Evolutionary conservation across 495 filamentous ascomycete species (phyloP).

Genomic region (Schizothecium vesticola): DNA sequence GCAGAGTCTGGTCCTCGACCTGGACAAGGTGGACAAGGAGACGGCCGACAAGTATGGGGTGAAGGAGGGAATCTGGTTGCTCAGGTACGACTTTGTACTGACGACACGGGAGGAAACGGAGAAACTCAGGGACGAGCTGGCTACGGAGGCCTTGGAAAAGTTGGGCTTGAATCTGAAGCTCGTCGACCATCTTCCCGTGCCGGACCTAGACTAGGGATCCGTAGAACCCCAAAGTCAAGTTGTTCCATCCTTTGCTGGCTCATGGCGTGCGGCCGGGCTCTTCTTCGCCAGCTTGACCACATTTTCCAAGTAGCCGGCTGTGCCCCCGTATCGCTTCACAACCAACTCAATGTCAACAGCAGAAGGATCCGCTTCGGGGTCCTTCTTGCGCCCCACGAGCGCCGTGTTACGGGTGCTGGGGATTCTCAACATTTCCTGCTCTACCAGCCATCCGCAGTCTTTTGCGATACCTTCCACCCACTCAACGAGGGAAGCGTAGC

Average conservation of each 20-base stretch:
- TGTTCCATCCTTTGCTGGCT: slow-evolving; percentile 29
- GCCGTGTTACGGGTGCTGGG: slow-evolving; percentile 85
- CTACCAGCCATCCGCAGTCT: slow-evolving; percentile 68
- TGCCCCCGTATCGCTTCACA: slow-evolving; percentile 48
- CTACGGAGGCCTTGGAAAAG: slow-evolving; percentile 63
- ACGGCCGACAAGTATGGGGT: slow-evolving; percentile 59
- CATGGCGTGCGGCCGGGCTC: slow-evolving; percentile 10
- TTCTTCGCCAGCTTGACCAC: slow-evolving; percentile 45
- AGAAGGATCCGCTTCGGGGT: slow-evolving; percentile 12
- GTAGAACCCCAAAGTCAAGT: background rate
- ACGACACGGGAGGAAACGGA: slow-evolving; percentile 63
- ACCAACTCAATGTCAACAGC: slow-evolving; percentile 34
- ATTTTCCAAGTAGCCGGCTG: slow-evolving; percentile 49
- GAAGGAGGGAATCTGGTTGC: slow-evolving; percentile 59
- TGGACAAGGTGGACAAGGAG: slow-evolving; percentile 57
- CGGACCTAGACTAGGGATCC: slow-evolving; percentile 41
- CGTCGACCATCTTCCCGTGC: slow-evolving; percentile 76
- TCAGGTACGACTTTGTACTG: slow-evolving; percentile 72
- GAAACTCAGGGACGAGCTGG: slow-evolving; percentile 63
- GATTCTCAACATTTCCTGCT: slow-evolving; percentile 76
- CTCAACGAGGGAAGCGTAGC: slow-evolving; percentile 68
- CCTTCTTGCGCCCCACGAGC: slow-evolving; percentile 57
- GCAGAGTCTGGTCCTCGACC: slow-evolving; percentile 69
- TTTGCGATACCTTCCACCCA: slow-evolving; percentile 62
- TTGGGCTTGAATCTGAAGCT: slow-evolving; percentile 71